Evolutionary conservation across 78 protist species (phyloP), one percentile per base, ranked within the genome.

Genomic region (Speleostelium caveatum): DNA sequence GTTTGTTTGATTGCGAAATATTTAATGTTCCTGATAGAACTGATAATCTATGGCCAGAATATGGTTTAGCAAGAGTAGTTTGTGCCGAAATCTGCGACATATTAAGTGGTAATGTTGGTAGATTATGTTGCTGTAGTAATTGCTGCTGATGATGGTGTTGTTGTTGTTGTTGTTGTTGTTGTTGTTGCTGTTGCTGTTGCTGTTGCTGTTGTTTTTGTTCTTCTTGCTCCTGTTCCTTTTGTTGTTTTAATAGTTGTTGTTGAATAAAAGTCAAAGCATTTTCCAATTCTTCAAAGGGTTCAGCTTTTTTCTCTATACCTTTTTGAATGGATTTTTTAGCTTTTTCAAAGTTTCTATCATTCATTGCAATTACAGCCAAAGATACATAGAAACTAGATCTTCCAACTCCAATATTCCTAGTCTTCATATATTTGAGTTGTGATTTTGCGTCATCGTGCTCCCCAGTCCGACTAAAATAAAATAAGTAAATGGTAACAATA

Each of bases 401-500:
- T 36, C 68, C 41, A n/a, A 55, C n/a, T 33, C 66, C 66, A 53
- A 73, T 73, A 5, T 80, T 71, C 21, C 35, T 30, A 21, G 58
- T 62, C 39, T 80, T 80, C 89, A 80, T 80, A 53, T 49, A 80
- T 68, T 80, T 80, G 55, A 80, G 58, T 58, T 55, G 53, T 33
- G 22, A 39, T 38, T 58, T 80, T 67, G 89, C 53, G 56, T 80
- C 89, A 30, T 80, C 89, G 38, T 66, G 12, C 0, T 80, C 67
- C 5, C 59, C 61, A 26, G 30, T 45, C 3, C 76, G 76, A 21
- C 76, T 71, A 53, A 2, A 28, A 4, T 26, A 12, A 4, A 28
- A 65, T 16, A 14, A 36, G 12, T 30, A 24, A 65, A 65, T 36
- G 5, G 4, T 32, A 28, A 24, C 12, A 28, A 65, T 65, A 8